Evolutionary conservation across 306 rosid genomes (phyloP), one percentile per base, ranked within the genome.

Genomic region (Styphnolobium japonicum): DNA sequence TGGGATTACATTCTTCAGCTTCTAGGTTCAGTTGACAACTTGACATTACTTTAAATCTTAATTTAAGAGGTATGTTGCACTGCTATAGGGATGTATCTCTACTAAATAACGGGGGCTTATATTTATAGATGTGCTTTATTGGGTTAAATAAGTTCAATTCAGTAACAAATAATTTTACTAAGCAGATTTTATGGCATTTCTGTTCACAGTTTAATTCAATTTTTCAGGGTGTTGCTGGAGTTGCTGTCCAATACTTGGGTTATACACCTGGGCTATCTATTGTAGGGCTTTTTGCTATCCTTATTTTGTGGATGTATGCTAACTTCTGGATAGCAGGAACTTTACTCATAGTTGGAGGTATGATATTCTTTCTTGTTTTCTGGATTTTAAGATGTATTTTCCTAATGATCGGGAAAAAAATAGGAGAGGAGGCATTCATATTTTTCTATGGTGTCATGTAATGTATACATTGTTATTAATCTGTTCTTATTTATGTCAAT

Each of bases 281-380:
- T 9, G 98, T 96, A 25, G 99, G 99, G 80, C 89, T 96, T 64
- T 89, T 91, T 27, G 97, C 85, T 69, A 96, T 96, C 92, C 93
- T 96, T 52, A 80, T 96, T 67, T 87, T 96, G 80, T 96, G 98
- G 99, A 93, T 92, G 97, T 96, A 85, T 79, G 99, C 98, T 77
- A 93, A 96, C 90, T 90, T 96, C 85, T 93, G 98, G 99, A 91
- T 96, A 84, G 85, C 97, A 5, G 99, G 99, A 82, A 81, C 85
- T 10, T 84, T 96, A 82, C 94, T 96, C 79, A 79, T 96, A 39
- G 93, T 96, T 67, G 99, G 97, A 91, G 99, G 99, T 96, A 89
- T 42, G 80, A 5, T 27, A 23, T 23, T 19, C 52, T 67, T 83
- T 72, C 65, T 71, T 76, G 29, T 6, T 64, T 60, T 71, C 65